phyloP scores from a whole-genome alignment of 176 grass and related monocot genomes.

The Typha latifolia region DNA sequence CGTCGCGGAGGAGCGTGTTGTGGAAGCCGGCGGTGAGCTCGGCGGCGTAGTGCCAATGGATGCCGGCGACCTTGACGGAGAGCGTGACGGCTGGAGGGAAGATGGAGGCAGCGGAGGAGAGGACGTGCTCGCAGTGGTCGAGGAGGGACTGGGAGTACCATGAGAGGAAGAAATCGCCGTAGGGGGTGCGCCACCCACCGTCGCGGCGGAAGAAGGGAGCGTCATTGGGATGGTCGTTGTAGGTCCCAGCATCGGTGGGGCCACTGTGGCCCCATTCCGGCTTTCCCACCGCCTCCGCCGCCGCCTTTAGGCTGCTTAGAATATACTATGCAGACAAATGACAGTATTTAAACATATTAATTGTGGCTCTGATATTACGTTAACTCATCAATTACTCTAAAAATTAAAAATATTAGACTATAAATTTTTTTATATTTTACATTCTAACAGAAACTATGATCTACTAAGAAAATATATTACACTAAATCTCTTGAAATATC shows the following conservation, averaged over 20 bases:
- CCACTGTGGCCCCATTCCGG: conserved; percentile 39
- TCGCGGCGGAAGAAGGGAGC: conserved; percentile 50
- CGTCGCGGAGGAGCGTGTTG: conserved; percentile 49
- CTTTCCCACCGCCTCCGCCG: conserved; percentile 39
- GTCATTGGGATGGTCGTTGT: conserved; percentile 64
- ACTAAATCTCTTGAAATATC: too few relatives aligned
- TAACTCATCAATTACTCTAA: too few relatives aligned
- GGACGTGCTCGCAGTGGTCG: conserved; percentile 53
- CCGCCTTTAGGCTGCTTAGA: conserved; percentile 39
- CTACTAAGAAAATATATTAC: too few relatives aligned
- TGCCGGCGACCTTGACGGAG: conserved; percentile 62
- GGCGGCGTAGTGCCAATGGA: conserved; percentile 69
- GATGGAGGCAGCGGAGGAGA: conserved; percentile 31
- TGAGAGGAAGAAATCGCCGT: conserved; percentile 67
- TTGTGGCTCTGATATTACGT: too few relatives aligned
- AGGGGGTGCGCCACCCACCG: conserved; percentile 46
- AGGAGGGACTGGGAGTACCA: conserved; percentile 67
- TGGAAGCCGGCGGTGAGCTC: conserved; percentile 70
- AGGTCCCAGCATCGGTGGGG: conserved; percentile 49
- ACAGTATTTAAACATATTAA: too few relatives aligned
- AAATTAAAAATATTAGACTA: too few relatives aligned
- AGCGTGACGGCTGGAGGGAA: conserved; percentile 28
- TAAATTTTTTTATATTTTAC: too few relatives aligned
- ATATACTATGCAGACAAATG: conserved; percentile 29
- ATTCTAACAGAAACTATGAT: too few relatives aligned